These are phyloP conservation scores for Neodidymelliopsis sp. DNA, from an alignment of 2,329 filamentous ascomycete genomes.

Conservation along the genomic window DNA sequence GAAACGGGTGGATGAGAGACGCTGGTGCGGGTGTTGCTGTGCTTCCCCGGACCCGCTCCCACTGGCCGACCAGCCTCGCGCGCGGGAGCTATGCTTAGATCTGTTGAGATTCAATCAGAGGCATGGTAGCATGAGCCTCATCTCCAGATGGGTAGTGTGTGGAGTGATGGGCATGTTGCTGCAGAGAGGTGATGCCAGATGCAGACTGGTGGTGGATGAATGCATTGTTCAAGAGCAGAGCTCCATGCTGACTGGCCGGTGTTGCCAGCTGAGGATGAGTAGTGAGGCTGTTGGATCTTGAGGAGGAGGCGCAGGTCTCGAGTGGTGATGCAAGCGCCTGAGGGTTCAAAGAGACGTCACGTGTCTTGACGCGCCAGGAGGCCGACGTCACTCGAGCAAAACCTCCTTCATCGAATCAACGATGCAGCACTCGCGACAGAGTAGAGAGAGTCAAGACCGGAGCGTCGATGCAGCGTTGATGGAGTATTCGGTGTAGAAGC, in stretches of 20 bases:
- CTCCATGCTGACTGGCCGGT: neutral
- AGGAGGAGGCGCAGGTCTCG: conserved; percentile 10
- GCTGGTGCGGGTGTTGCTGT: conserved; percentile 35
- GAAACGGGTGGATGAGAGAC: conserved; percentile 39
- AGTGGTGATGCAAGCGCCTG: neutral
- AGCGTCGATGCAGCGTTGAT: neutral
- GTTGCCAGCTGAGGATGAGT: neutral
- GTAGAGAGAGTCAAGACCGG: neutral
- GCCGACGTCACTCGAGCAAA: too few species aligned
- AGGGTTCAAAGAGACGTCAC: too few species aligned
- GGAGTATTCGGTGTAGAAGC: conserved; percentile 4
- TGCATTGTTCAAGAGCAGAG: neutral
- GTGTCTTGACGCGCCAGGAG: too few species aligned
- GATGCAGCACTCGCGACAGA: neutral
- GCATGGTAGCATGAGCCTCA: conserved; percentile 23
- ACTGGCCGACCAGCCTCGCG: conserved; percentile 45
- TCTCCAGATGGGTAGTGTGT: conserved; percentile 17
- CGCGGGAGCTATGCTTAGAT: conserved; percentile 49
- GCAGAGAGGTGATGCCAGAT: conserved; percentile 19
- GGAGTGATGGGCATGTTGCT: conserved; percentile 33
- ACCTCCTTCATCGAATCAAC: too few species aligned
- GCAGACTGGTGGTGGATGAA: neutral
- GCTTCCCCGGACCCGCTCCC: conserved; percentile 45
- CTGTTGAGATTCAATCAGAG: conserved; percentile 49
- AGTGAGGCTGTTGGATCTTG: neutral